Percentiles rank a stretch among this genome's conserved stretches.
phyloP scores from a whole-genome alignment of 1,284 basidiomycete genomes.

The Cryptococcus floricola region DNA sequence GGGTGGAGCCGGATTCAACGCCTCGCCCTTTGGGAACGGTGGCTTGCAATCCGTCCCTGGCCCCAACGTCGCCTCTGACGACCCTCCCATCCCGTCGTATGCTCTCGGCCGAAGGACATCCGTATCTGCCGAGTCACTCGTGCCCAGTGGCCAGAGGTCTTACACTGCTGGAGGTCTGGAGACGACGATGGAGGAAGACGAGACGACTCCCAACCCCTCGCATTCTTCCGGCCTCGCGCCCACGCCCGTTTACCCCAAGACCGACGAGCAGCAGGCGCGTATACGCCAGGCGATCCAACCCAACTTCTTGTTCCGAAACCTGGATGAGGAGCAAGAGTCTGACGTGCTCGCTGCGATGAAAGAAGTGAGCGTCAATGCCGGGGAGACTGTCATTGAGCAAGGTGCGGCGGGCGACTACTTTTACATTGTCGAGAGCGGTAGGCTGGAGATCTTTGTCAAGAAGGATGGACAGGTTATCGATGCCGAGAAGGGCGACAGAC shows the following conservation, averaged over 20 bases:
- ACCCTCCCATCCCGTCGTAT: constrained; percentile 51
- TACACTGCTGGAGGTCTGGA: constrained; percentile 27
- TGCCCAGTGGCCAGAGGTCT: constrained; percentile 60
- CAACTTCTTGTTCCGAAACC: constrained; percentile 92
- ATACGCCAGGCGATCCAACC: constrained; percentile 82
- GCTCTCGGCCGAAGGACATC: constrained; percentile 88
- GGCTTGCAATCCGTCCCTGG: constrained; percentile 54
- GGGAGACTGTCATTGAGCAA: constrained; percentile 88
- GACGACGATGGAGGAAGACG: constrained; percentile 40
- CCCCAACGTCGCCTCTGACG: constrained; percentile 26
- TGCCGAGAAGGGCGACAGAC: constrained; percentile 59
- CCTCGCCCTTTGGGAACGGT: constrained; percentile 40
- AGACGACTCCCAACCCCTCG: constrained; percentile 39
- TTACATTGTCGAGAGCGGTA: constrained; percentile 90
- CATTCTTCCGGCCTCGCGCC: constrained; percentile 4
- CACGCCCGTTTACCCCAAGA: constrained; percentile 72
- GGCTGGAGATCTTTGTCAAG: constrained; percentile 79
- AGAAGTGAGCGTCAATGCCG: constrained; percentile 68
- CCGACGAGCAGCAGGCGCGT: constrained; percentile 75
- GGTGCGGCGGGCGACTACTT: constrained; percentile 97
- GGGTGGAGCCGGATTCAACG: constrained; percentile 19
- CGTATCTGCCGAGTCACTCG: constrained; percentile 95
- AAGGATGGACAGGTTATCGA: constrained; percentile 51
- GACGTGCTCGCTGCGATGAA: constrained; percentile 95
- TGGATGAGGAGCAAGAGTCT: constrained; percentile 91